phyloP scores from a whole-genome alignment of 2,329 filamentous ascomycete genomes.

The Ambrosiella xylebori region DNA sequence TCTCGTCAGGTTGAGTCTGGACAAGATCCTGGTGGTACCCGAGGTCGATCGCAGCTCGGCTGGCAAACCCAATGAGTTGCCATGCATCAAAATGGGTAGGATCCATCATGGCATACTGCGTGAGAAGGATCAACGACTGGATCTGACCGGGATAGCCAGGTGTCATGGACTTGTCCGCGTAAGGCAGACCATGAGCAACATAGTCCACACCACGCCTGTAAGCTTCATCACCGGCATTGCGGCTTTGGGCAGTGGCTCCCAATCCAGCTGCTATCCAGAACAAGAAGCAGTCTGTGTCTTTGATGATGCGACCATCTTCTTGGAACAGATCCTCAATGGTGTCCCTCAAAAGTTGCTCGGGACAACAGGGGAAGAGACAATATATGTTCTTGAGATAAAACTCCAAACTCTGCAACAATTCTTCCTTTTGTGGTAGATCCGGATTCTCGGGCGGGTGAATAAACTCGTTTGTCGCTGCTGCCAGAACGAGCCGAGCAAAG shows the following conservation, averaged over 20 bases:
- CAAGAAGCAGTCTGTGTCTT: constrained; percentile 63
- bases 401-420: constrained; percentile 41
- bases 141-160: constrained; percentile 76
- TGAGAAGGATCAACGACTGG: constrained; percentile 70
- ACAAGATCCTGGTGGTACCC: constrained; percentile 87
- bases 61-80: constrained; percentile 83
- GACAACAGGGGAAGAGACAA: constrained; percentile 64
- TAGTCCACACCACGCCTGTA: constrained; percentile 39
- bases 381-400: constrained; percentile 76
- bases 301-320: constrained; percentile 41
- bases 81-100: constrained; percentile 85
- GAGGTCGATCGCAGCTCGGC: constrained; percentile 71
- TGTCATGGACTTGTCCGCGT: constrained; percentile 67
- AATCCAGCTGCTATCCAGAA: constrained; percentile 83
- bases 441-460: constrained; percentile 44
- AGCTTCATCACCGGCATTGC: constrained; percentile 46
- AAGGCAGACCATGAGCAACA: constrained; percentile 48
- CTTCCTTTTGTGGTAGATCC: constrained; percentile 42
- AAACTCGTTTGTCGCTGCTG: constrained; percentile 59
- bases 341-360: constrained; percentile 59
- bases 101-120: constrained; percentile 78
- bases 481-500: constrained; percentile 73
- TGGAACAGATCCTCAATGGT: constrained; percentile 72
- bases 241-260: constrained; percentile 56
- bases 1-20: constrained; percentile 48